A percentile compares a stretch with the other conserved stretches of the same genome.
phyloP scores from a whole-genome alignment of 176 grass and related monocot species.

The Oryza meridionalis region DNA sequence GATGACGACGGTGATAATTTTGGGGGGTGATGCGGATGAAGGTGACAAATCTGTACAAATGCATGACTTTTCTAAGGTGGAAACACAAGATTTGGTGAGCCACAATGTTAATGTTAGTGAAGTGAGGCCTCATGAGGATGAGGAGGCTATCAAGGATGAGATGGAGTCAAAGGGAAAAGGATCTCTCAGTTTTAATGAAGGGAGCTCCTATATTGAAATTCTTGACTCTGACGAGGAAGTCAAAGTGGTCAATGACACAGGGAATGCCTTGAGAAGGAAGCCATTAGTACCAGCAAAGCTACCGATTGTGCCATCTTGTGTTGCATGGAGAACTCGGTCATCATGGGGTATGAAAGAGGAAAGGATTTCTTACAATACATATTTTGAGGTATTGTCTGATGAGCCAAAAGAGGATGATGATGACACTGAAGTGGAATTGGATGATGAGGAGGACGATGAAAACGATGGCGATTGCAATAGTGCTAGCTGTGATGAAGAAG shows the following conservation, averaged over 20 bases:
- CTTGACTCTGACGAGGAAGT: constrained; percentile 48
- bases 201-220: constrained; percentile 17
- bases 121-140: background rate
- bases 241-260: constrained; percentile 27
- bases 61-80: constrained; percentile 19
- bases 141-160: constrained; percentile 19
- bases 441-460: constrained; percentile 45
- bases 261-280: constrained; percentile 15
- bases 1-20: background rate
- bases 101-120: constrained; percentile 33
- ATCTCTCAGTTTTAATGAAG: constrained; percentile 17
- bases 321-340: constrained; percentile 78
- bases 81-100: constrained; percentile 22
- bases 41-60: constrained; percentile 21
- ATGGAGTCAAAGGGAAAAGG: constrained; percentile 8
- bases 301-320: constrained; percentile 50
- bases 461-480: constrained; percentile 32
- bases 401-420: constrained; percentile 68
- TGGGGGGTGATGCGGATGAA: constrained; percentile 31
- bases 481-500: constrained; percentile 48
- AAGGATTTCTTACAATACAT: constrained; percentile 69
- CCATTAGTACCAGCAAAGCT: constrained; percentile 21
- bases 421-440: constrained; percentile 58
- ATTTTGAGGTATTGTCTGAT: constrained; percentile 71
- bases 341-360: constrained; percentile 49